A percentile compares a stretch with the other conserved stretches of the same genome.
phyloP scores from a whole-genome alignment of 179 eudicot species.

The Camellia oleifera region DNA sequence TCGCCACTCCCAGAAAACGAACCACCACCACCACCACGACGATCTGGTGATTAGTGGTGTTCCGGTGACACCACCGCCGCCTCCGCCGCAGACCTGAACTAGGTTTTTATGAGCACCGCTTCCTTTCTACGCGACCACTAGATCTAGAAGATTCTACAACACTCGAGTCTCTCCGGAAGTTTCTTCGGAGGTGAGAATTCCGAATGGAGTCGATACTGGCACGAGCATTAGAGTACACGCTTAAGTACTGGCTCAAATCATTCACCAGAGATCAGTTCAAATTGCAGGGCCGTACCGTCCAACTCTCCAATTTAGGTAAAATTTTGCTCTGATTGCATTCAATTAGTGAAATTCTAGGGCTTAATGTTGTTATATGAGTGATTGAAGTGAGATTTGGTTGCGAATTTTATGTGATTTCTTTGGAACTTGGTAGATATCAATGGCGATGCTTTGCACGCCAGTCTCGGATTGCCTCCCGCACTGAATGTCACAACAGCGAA shows the following conservation, averaged over 20 bases:
- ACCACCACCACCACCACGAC: not conserved
- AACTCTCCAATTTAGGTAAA: slow-evolving; percentile 88
- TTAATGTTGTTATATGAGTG: slow-evolving; percentile 9
- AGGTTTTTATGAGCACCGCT: not conserved
- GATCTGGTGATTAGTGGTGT: slow-evolving; percentile 12
- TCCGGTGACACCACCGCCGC: not conserved
- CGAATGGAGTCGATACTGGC: slow-evolving; percentile 94
- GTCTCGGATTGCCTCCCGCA: slow-evolving; percentile 90
- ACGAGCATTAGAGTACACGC: slow-evolving; percentile 83
- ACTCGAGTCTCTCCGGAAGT: not conserved
- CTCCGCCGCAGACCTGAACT: not conserved
- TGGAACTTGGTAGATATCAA: slow-evolving; percentile 58
- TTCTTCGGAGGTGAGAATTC: not conserved
- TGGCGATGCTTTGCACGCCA: slow-evolving; percentile 93
- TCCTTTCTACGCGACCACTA: not conserved
- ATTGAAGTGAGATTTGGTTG: slow-evolving; percentile 11
- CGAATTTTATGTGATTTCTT: not conserved
- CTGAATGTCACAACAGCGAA: slow-evolving; percentile 77
- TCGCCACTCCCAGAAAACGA: not conserved
- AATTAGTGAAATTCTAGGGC: not conserved
- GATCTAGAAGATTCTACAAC: not conserved
- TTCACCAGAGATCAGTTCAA: slow-evolving; percentile 97
- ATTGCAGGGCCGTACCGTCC: slow-evolving; percentile 87
- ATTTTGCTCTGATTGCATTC: not conserved
- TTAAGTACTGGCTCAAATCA: slow-evolving; percentile 96